phyloP scores from a whole-genome alignment of 805 yeast genomes.

The Hermanozyma aechmeae region DNA sequence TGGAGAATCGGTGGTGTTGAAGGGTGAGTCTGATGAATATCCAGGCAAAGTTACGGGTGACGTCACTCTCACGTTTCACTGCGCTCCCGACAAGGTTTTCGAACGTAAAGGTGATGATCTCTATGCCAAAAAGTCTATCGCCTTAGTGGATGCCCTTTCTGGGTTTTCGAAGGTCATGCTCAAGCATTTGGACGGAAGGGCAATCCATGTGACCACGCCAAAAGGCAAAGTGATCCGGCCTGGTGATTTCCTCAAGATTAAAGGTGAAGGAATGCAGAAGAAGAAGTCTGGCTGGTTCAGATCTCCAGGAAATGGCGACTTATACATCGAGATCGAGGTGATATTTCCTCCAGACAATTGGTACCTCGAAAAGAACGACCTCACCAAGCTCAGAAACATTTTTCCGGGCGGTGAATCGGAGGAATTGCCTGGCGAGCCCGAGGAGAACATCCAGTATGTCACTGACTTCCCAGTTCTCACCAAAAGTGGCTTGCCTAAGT shows the following conservation, averaged over 20 bases:
- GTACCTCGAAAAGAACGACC: slow-evolving; percentile 68
- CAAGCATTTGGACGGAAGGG: slow-evolving; percentile 74
- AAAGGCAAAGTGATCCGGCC: slow-evolving; percentile 78
- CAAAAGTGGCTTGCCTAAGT: slow-evolving; percentile 19
- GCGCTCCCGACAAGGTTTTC: slow-evolving; percentile 40
- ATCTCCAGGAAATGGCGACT: slow-evolving; percentile 45
- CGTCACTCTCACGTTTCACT: slow-evolving; percentile 53
- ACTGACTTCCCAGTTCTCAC: slow-evolving; percentile 23
- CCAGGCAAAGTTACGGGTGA: slow-evolving; percentile 73
- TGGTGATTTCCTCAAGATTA: slow-evolving; percentile 53
- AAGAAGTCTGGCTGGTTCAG: slow-evolving; percentile 15
- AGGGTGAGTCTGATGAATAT: slow-evolving; percentile 70
- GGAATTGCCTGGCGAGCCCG: slow-evolving; percentile 40
- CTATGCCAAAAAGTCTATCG: slow-evolving; percentile 46
- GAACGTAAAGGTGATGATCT: slow-evolving; percentile 56
- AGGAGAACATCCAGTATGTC: slow-evolving; percentile 28
- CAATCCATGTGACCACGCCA: slow-evolving; percentile 54
- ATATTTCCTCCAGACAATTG: slow-evolving; percentile 82
- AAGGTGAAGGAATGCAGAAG: slow-evolving; percentile 80
- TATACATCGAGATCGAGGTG: slow-evolving; percentile 60
- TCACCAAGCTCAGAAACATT: slow-evolving; percentile 42
- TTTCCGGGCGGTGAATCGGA: too few species aligned
- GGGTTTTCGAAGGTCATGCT: slow-evolving; percentile 65
- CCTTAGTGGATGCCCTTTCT: slow-evolving; percentile 74
- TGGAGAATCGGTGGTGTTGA: slow-evolving; percentile 51